Conservation (phyloP, 2,329 filamentous ascomycete genomes). For the Verticillium tricorpus region DNA sequence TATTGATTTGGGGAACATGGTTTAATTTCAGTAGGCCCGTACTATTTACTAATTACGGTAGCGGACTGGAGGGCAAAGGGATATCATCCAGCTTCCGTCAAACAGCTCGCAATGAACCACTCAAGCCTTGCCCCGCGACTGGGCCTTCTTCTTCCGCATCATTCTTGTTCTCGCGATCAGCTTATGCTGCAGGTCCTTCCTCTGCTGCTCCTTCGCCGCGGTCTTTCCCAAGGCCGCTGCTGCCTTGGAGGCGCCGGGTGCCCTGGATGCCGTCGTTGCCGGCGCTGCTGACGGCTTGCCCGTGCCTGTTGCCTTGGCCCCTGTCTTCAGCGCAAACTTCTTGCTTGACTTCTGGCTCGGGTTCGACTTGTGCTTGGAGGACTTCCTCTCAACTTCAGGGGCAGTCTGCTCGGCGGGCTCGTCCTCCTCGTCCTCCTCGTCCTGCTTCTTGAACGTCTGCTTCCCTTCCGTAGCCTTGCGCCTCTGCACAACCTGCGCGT, state of each 20-base stretch:
- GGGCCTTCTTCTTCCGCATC: conserved; percentile 65
- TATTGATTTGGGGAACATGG: too few species aligned
- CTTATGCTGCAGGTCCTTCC: conserved; percentile 52
- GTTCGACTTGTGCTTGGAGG: conserved; percentile 23
- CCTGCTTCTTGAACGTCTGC: conserved; percentile 14
- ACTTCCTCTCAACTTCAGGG: conserved; percentile 21
- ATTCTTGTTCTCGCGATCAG: conserved; percentile 84
- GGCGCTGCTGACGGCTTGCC: conserved; percentile 9
- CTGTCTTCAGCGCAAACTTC: conserved; percentile 23
- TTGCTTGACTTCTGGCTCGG: conserved; percentile 29
- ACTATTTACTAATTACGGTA: not conserved
- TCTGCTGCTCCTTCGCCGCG: conserved; percentile 16
- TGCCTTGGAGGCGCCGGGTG: not conserved
- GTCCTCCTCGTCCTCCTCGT: conserved; percentile 20
- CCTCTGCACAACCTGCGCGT: conserved; percentile 87
- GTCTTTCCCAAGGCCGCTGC: not conserved
- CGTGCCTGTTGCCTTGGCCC: conserved; percentile 24
- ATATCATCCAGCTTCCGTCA: conserved; percentile 2
- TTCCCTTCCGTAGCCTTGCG: conserved; percentile 41
- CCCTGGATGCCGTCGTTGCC: conserved; percentile 1
- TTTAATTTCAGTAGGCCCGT: not conserved
- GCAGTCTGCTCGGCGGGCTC: conserved; percentile 23
- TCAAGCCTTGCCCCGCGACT: conserved; percentile 23
- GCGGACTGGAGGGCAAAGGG: not conserved
- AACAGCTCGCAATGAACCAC: not conserved